Evolutionary conservation across 306 rosid genomes (phyloP).

Genomic region (Medicago truncatula): MtrunA17r5.0-ANR NC_053043.1:31773001-31773500

Average conservation of each 20-base stretch:
- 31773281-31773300: neutral
- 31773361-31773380: constrained; percentile 11
- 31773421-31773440: constrained; percentile 41
- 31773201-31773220: constrained; percentile 33
- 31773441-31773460: constrained; percentile 47
- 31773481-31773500: neutral
- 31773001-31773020: too few species aligned
- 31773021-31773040: too few species aligned
- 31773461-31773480: neutral
- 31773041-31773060: too few species aligned
- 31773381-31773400: constrained; percentile 37
- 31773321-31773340: constrained; percentile 29
- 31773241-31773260: constrained; percentile 31
- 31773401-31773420: constrained; percentile 34
- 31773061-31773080: too few species aligned
- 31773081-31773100: too few species aligned
- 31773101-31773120: too few species aligned
- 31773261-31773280: constrained; percentile 34
- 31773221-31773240: constrained; percentile 23
- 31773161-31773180: neutral
- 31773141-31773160: neutral
- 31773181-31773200: neutral
- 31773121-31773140: neutral
- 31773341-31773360: constrained; percentile 44
- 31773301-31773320: constrained; percentile 37